These are phyloP conservation scores for Talaromyces albobiverticillius DNA, from an alignment of 2,329 filamentous ascomycete genomes.

Conservation along the genomic window DNA sequence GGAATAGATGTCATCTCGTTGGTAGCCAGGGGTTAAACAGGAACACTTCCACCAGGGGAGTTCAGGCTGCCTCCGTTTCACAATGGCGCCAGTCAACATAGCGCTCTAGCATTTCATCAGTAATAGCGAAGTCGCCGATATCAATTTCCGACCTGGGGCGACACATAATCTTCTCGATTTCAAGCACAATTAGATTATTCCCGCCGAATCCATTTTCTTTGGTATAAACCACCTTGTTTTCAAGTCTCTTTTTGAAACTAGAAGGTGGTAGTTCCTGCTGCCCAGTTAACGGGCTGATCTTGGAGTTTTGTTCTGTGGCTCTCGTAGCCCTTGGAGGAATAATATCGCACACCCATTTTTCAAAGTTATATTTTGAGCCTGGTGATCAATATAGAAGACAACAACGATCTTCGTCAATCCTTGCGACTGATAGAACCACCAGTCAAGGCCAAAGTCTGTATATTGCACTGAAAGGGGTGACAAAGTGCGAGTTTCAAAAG, in stretches of 20 bases:
- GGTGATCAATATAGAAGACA: background rate
- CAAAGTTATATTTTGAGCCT: background rate
- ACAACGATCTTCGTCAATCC: background rate
- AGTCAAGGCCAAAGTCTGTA: background rate
- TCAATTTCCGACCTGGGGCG: background rate
- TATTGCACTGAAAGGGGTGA: background rate
- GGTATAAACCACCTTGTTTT: background rate
- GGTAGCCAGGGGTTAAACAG: too few species aligned
- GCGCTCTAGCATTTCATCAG: background rate
- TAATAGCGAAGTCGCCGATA: background rate
- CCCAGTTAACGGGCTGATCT: background rate
- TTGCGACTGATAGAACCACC: background rate
- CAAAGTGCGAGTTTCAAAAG: background rate
- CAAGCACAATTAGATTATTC: background rate
- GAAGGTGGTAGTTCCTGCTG: background rate
- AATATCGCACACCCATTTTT: background rate
- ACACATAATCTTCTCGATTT: background rate
- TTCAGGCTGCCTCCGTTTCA: too few species aligned
- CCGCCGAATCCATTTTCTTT: background rate
- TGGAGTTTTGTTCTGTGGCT: background rate
- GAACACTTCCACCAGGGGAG: too few species aligned
- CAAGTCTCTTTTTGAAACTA: background rate
- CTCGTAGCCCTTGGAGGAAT: too few species aligned
- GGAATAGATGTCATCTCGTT: too few species aligned
- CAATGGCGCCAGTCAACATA: slow-evolving; percentile 15